Base-by-base conservation (phyloP, 2,329 filamentous ascomycete genomes). In the Epichloe glyceriae region DNA sequence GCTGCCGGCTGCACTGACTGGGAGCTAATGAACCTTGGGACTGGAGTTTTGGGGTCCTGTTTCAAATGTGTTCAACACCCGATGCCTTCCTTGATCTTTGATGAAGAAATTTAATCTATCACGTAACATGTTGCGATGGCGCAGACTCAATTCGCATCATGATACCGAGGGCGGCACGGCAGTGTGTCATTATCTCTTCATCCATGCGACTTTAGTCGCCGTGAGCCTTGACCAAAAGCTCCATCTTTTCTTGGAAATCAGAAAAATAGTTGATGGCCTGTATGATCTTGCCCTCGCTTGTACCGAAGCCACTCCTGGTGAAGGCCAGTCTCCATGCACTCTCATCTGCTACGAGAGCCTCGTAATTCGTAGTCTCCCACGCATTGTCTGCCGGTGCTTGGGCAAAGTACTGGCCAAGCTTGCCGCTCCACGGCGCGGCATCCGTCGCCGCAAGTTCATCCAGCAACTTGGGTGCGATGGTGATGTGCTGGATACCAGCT, bases 231-330 rank as follows among this genome's bases (percentile, higher is more conserved):
- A 46, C 43, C 37, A 42, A 40, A 14, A 59, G 64, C 56, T 79
- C 76, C 43, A 80, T 55, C 51, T 69, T 70, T 10, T 74, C 68
- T 59, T 80, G 77, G 61, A 76, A 75, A 49, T 77, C 73, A 46
- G 67, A 72, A 61, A 81, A 80, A 50, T 78, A 79, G 55, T 78
- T 77, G 46, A 81, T 73, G 8, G 78, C 78, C 63, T 76, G 66
- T 11, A 69, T 61, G 14, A 78, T 66, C 60, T 79, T 80, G 30
- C 66, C 70, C 58, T 78, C 73, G 15, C 69, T 72, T 52, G 70
- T 63, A 0, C 73, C 74, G 5, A 66, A 66, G 0, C 63, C 66
- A 46, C 70, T 74, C 48, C 72, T 64, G 0, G 73, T 72, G 54
- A 80, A 78, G 0, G 70, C 73, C 37, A 76, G 62, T 44, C 71